Evolutionary conservation across 495 filamentous ascomycete genomes (phyloP), one percentile per base, ranked within the genome.

Genomic region (Friedmanniomyces simplex): DNA sequence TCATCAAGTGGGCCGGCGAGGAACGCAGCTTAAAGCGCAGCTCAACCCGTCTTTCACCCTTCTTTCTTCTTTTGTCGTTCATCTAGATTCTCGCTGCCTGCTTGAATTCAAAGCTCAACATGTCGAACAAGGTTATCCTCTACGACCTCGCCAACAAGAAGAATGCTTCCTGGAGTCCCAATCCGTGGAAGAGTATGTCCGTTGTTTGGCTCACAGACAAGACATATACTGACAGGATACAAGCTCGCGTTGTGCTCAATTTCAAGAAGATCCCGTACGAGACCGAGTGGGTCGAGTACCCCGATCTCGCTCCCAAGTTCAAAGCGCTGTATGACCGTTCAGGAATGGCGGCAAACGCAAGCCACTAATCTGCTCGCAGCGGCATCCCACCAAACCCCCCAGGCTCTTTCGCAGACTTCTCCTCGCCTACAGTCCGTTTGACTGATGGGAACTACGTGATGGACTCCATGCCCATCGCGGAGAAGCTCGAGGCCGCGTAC

Each of bases 251-350:
- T 14, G 43, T 69, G 7, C 68, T 86, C 45, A 83, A 84, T 68
- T 80, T 73, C 69, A 85, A 86, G 65, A 68, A 71, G 1, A 66
- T 85, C 18, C 70, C 75, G 46, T 84, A 83, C 68, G 72, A 73
- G 58, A 86, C 82, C 3, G 71, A 81, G 75, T 85, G 79, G 80
- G 68, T 80, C 52, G 79, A 85, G 62, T 85, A 84, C 65, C 82
- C 82, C 5, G 76, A 83, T 50, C 72, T 86, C 57, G 72, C 66
- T 14, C 68, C 76, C 1, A 71, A 56, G 22, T 65, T 81, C 41
- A 68, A 74, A 57, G 68, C 71, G 14, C 69, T 76, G 53, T 58
- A 54, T 22, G 57, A 2, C 26, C 11, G 26, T 34, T 32, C 57
- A 24, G 2, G 25, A 16, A 43, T 5, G 4, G 5, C 26, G 30